Evolutionary conservation across 1,139 yeast species (phyloP).

Genomic region (Geotrichum aggregatum): DNA sequence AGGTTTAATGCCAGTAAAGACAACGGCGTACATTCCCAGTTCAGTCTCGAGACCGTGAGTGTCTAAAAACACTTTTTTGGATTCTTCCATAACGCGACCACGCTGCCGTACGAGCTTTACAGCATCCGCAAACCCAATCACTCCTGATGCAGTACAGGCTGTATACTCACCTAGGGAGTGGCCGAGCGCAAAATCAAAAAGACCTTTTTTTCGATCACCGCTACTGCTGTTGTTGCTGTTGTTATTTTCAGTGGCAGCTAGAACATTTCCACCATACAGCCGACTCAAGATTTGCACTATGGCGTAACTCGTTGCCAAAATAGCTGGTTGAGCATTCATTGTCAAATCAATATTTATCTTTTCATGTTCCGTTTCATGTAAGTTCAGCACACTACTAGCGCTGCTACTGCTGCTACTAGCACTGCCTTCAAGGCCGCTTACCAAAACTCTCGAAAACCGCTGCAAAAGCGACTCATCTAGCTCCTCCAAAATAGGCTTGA

Average conservation of each 20-base stretch:
- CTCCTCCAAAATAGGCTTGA: conserved; percentile 34
- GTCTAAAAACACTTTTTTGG: conserved; percentile 21
- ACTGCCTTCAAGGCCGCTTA: conserved; percentile 24
- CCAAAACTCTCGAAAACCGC: conserved; percentile 30
- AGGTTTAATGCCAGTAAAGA: conserved; percentile 25
- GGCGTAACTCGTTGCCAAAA: conserved; percentile 48
- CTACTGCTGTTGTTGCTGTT: no score
- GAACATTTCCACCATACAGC: conserved; percentile 25
- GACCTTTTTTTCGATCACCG: conserved; percentile 21
- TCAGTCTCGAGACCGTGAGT: conserved; percentile 34
- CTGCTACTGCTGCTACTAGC: no score
- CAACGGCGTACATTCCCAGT: conserved; percentile 30
- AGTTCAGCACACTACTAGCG: no score
- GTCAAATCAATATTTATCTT: conserved; percentile 38
- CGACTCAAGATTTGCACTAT: conserved; percentile 38
- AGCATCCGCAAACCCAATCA: conserved; percentile 43
- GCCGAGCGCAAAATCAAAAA: conserved; percentile 43
- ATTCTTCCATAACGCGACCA: conserved; percentile 50
- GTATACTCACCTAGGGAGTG: conserved; percentile 65
- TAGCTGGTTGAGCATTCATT: conserved; percentile 60
- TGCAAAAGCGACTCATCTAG: conserved; percentile 35
- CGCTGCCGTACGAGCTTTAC: conserved; percentile 49
- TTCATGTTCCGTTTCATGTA: no score
- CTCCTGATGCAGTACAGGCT: conserved; percentile 48
- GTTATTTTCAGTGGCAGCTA: not conserved